These are phyloP conservation scores for Tieghemostelium lacteum DNA, from an alignment of 78 protist species.

Conservation along the genomic window DNA sequence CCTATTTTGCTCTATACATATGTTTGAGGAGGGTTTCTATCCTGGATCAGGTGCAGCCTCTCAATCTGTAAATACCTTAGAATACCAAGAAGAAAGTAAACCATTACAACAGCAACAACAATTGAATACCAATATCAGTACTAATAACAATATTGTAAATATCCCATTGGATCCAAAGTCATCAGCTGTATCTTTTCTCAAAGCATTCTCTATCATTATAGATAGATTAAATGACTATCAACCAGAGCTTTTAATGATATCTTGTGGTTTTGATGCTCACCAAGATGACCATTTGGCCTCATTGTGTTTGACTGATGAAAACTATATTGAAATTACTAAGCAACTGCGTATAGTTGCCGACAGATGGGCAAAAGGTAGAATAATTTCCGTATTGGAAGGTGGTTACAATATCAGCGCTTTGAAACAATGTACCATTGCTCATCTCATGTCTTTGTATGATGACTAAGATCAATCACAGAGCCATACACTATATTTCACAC, in stretches of 20 bases:
- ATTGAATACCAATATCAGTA: background rate
- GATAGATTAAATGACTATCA: slow-evolving; percentile 70
- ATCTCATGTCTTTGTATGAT: slow-evolving; percentile 47
- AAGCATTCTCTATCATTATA: slow-evolving; percentile 58
- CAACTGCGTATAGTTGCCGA: slow-evolving; percentile 49
- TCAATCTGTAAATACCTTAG: background rate
- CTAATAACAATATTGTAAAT: slow-evolving; percentile 56
- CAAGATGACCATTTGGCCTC: slow-evolving; percentile 62
- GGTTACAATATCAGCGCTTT: slow-evolving; percentile 73
- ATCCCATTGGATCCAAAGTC: slow-evolving; percentile 66
- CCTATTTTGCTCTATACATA: slow-evolving; percentile 52
- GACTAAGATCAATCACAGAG: too few relatives aligned
- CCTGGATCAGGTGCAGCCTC: slow-evolving; percentile 51
- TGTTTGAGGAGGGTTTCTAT: slow-evolving; percentile 75
- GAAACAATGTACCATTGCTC: slow-evolving; percentile 74
- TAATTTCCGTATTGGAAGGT: slow-evolving; percentile 75
- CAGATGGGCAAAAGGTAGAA: slow-evolving; percentile 61
- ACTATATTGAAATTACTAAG: slow-evolving; percentile 57
- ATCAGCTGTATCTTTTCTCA: slow-evolving; percentile 45
- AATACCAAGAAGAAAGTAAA: slow-evolving; percentile 4
- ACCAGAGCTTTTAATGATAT: slow-evolving; percentile 69
- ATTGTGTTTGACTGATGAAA: slow-evolving; percentile 43
- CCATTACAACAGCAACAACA: background rate
- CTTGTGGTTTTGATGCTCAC: slow-evolving; percentile 83
- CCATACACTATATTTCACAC: too few relatives aligned